Evolutionary conservation across 2,329 filamentous ascomycete genomes (phyloP), one percentile per base, ranked within the genome.

Genomic region (Xylariaceae sp.): DNA sequence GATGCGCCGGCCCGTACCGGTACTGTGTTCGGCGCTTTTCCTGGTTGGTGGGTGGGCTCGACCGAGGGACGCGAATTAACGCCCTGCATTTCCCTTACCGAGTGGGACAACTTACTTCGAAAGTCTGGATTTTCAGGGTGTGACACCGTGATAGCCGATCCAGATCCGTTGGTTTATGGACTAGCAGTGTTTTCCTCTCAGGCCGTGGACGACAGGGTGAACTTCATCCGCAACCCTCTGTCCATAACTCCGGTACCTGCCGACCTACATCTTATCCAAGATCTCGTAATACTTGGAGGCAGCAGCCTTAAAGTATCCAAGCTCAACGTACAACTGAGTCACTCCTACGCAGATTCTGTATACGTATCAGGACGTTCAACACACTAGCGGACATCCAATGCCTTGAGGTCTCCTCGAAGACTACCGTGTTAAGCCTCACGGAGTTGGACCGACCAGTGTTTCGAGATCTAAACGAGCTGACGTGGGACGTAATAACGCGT

Each of bases 51-150:
- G 49, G 23, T 35, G 9, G 42, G 40, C 6, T 14, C 22, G 11
- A 30, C 41, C 16, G 47, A 53, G 26, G 51, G 44, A 1, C 31
- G 44, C 2, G 21, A 8, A 12, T 22, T 37, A 5, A 26, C 31
- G 5, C 37, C 29, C 6, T 45, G 18, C 31, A 30, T 38, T 8
- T 34, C 16, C 9, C 12, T 12, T 17, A 15, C 11, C 4, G 25
- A 40, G 35, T 57, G 53, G 53, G 32, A 55, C 35, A 5, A 24
- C 3, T 17, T 48, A 16, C 35, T 55, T 19, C 42, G 22, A 8
- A 21, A 35, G 3, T 33, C 31, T 17, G 50, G 51, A 5, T 56
- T 56, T 31, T 44, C 46, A 0, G 50, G 51, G 5, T 34, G 51
- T 10, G 49, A 43, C 28, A 38, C 37, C 19, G 23, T 30, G 15